Conservation (phyloP, 805 yeast species). For the Saccharomycopsis sp. region DNA sequence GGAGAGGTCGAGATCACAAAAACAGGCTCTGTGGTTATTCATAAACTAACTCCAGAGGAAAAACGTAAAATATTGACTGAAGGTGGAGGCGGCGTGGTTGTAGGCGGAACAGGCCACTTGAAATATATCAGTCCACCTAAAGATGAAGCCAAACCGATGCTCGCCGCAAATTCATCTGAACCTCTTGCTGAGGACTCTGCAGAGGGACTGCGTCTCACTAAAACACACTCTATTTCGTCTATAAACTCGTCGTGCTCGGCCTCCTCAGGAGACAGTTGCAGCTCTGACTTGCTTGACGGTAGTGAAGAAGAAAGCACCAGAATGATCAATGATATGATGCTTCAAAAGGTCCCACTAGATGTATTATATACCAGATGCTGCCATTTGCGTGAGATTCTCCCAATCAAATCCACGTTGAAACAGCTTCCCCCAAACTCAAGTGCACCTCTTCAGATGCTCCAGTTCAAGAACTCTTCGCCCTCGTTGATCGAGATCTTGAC, state of each 20-base stretch:
- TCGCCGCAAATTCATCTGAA: not conserved
- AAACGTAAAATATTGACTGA: constrained; percentile 36
- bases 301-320: constrained; percentile 7
- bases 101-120: constrained; percentile 70
- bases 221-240: not conserved
- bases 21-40: constrained; percentile 48
- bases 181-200: not conserved
- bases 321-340: constrained; percentile 15
- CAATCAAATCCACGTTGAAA: constrained; percentile 82
- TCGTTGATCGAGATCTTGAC: constrained; percentile 83
- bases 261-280: not conserved
- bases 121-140: constrained; percentile 31
- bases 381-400: constrained; percentile 83
- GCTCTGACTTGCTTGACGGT: not conserved
- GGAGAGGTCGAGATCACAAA: constrained; percentile 70
- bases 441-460: constrained; percentile 66
- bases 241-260: not conserved
- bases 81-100: constrained; percentile 64
- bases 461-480: constrained; percentile 81
- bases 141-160: not conserved
- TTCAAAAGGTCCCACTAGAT: constrained; percentile 38
- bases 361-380: constrained; percentile 86
- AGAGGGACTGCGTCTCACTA: not conserved
- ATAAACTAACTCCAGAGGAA: constrained; percentile 51
- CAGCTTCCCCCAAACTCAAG: constrained; percentile 74